Evolutionary conservation across 257 asterid genomes (phyloP).

Genomic region (Lycium ferocissimum): DNA sequence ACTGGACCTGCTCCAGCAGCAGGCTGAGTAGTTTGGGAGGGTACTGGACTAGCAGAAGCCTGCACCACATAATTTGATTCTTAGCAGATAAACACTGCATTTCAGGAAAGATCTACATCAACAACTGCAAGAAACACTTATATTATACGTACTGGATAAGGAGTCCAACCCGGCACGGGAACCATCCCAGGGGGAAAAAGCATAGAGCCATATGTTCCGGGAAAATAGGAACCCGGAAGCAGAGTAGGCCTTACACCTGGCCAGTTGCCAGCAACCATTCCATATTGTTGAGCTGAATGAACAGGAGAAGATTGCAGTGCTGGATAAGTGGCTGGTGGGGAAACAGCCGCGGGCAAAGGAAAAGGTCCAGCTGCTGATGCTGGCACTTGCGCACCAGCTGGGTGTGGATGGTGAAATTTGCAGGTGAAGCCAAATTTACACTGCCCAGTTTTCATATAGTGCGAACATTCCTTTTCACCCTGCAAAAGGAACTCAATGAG

Average conservation of each 20-base stretch:
- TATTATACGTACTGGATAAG: slow-evolving; percentile 57
- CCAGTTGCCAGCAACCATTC: slow-evolving; percentile 68
- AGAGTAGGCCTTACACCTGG: slow-evolving; percentile 60
- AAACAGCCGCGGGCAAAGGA: slow-evolving; percentile 39
- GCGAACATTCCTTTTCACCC: slow-evolving; percentile 80
- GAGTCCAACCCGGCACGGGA: slow-evolving; percentile 73
- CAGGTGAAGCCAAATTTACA: slow-evolving; percentile 79
- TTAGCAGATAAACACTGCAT: not conserved
- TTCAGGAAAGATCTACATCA: not conserved
- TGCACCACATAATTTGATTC: slow-evolving; percentile 34
- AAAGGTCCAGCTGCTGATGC: slow-evolving; percentile 43
- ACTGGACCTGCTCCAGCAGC: slow-evolving; percentile 55
- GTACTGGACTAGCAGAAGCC: slow-evolving; percentile 60
- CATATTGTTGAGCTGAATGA: slow-evolving; percentile 70
- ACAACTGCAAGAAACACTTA: slow-evolving; percentile 18
- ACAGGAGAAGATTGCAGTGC: slow-evolving; percentile 48
- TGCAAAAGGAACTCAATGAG: slow-evolving; percentile 47
- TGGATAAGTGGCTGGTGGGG: slow-evolving; percentile 33
- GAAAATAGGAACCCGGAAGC: slow-evolving; percentile 62
- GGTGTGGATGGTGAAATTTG: slow-evolving; percentile 83
- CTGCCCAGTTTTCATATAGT: slow-evolving; percentile 69
- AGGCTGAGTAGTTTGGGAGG: slow-evolving; percentile 52
- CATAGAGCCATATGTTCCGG: slow-evolving; percentile 70
- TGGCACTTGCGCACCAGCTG: slow-evolving; percentile 50
- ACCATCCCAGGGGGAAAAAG: slow-evolving; percentile 42